Base-by-base conservation (phyloP, 495 filamentous ascomycete genomes). In the Halenospora varia region DNA sequence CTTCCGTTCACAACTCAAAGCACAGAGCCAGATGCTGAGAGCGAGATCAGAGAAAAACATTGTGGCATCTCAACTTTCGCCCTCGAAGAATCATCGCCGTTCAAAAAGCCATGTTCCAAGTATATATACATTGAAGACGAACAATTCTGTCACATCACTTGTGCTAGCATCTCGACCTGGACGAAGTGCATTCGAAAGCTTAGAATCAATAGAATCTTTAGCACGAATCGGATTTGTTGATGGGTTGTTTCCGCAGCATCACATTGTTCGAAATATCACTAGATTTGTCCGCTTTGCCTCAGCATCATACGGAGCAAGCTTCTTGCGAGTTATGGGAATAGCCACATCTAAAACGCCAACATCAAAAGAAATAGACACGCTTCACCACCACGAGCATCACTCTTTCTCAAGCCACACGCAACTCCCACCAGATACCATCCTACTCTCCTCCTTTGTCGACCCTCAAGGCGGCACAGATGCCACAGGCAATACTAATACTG, bases 241-340 rank as follows among this genome's bases (percentile, higher is more conserved):
- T 2, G 81, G 84, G 0, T 80, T 87, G 25, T 91, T 89, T 54
- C 88, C 88, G 0, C 66, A 77, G 15, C 73, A 78, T 47, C 86
- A 88, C 61, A 77, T 92, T 42, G 73, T 88, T 1, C 79, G 81
- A 40, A 92, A 91, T 63, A 82, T 91, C 15, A 76, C 84, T 17
- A 81, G 88, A 29, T 92, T 88, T 63, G 86, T 86, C 70, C 85
- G 88, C 0, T 92, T 90, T 66, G 82, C 88, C 0, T 89, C 88
- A 11, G 88, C 88, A 0, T 84, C 86, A 0, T 92, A 92, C 56
- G 88, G 88, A 0, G 78, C 85, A 2, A 82, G 76, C 57, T 89
- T 90, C 23, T 75, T 90, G 23, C 79, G 82, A 40, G 73, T 90
- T 15, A 81, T 90, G 77, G 88, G 88, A 2, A 82, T 89, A 48